Evolutionary conservation across 2,329 filamentous ascomycete species (phyloP), one percentile per base, ranked within the genome.

Genomic region (Penicillium rolfsii): DNA sequence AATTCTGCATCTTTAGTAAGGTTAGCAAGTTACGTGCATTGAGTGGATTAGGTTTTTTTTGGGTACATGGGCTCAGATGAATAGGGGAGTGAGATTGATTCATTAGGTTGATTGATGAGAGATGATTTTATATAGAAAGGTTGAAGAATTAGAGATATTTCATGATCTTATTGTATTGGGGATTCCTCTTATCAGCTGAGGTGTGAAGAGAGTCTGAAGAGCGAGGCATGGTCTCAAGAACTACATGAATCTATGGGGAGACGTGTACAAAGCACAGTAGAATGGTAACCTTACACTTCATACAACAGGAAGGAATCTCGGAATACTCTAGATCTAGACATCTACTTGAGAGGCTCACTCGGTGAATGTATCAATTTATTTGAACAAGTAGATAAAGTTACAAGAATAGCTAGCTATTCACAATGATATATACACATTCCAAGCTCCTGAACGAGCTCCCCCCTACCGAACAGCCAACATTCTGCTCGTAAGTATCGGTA

Each of bases 391-490:
- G n/a, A 36, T 26, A 38, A 19, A 50, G 11, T n/a, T 49, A 50
- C 48, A 50, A 50, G 14, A 8, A 24, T 19, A 19, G 9, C 28
- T 40, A 22, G 28, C 12, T 4, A 14, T 36, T 12, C n/a, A 43
- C 45, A 30, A 30, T 11, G 4, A 2, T 40, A 40, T 28, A 43
- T 16, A 19, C 45, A n/a, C 22, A 26, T 48, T 4, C 5, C 26
- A 11, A n/a, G 33, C 19, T 22, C 19, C 19, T 22, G 19, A 22
- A 22, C 1, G 19, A 24, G 8, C 19, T 24, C 54, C 6, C 14
- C 11, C 26, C 22, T 62, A 66, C 62, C 60, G 71, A 46, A 68
- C 63, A 60, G 66, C 66, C 57, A 73, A 48, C 52, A 69, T 52
- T 56, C 58, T 59, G 38, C 53, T 61, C 2, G 67, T 63, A 24